A percentile compares a stretch with the other conserved stretches of the same genome.
Evolutionary conservation across 2,329 filamentous ascomycete species (phyloP).

Genomic region (Aspergillus caelatus): DNA sequence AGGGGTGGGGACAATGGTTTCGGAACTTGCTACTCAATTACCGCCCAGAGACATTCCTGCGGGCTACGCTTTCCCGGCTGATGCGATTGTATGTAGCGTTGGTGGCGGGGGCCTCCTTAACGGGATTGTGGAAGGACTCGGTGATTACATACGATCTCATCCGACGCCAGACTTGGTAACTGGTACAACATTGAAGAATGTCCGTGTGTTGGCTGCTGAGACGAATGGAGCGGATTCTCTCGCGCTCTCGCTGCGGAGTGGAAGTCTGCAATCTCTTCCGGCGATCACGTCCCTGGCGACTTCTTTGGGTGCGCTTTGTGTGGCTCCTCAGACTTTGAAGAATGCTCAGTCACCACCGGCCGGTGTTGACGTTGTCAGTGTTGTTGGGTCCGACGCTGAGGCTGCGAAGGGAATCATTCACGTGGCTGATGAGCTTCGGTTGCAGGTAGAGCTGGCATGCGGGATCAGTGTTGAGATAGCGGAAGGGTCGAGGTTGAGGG

Average conservation of each 20-base stretch:
- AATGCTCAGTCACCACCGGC: conserved; percentile 53
- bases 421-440: conserved; percentile 75
- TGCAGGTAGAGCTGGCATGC: conserved; percentile 80
- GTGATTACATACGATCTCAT: conserved; percentile 20
- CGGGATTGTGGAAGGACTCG: conserved; percentile 69
- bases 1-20: conserved; percentile 38
- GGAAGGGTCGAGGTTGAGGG: conserved; percentile 25
- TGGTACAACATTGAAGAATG: conserved; percentile 14
- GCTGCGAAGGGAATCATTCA: conserved; percentile 73
- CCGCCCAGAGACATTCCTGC: conserved; percentile 20
- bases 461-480: conserved; percentile 69
- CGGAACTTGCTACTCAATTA: conserved; percentile 41
- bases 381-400: conserved; percentile 71
- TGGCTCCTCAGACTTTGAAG: conserved; percentile 66
- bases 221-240: conserved; percentile 73
- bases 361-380: conserved; percentile 53
- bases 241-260: conserved; percentile 58
- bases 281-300: conserved; percentile 74
- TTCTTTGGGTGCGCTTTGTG: conserved; percentile 67
- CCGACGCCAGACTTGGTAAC: conserved; percentile 15
- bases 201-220: conserved; percentile 68
- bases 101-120: conserved; percentile 78
- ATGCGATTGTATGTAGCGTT: conserved; percentile 74
- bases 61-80: conserved; percentile 48
- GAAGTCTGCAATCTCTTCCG: conserved; percentile 60